phyloP scores from a whole-genome alignment of 2,329 filamentous ascomycete genomes.

The Pezicula neosporulosa region DNA sequence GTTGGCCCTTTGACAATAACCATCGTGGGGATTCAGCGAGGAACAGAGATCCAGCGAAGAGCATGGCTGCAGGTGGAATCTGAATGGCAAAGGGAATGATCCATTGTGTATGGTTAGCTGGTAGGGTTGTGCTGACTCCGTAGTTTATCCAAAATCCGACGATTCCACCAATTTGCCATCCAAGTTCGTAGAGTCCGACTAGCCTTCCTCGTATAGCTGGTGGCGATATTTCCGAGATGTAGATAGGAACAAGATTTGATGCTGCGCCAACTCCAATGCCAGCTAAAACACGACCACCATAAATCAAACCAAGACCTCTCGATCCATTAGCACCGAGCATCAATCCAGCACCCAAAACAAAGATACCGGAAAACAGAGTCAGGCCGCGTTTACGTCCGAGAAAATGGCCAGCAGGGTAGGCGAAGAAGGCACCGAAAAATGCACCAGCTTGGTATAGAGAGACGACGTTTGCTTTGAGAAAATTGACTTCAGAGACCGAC shows the following conservation, averaged over 20 bases:
- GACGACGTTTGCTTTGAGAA: conserved; percentile 72
- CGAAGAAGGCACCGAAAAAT: conserved; percentile 75
- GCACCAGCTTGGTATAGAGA: conserved; percentile 80
- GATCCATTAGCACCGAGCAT: conserved; percentile 64
- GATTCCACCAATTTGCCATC: conserved; percentile 60
- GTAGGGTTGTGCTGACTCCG: conserved; percentile 49
- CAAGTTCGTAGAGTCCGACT: conserved; percentile 64
- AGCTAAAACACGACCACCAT: conserved; percentile 59
- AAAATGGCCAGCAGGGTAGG: conserved; percentile 63
- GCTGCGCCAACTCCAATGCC: conserved; percentile 61
- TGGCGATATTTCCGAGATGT: conserved; percentile 57
- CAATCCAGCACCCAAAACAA: conserved; percentile 67
- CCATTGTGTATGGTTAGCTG: conserved; percentile 52
- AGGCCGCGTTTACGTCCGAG: conserved; percentile 65
- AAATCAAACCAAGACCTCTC: conserved; percentile 61
- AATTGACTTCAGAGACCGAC: conserved; percentile 40
- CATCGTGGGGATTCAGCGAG: conserved; percentile 66
- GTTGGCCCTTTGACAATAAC: conserved; percentile 60
- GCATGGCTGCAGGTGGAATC: conserved; percentile 61
- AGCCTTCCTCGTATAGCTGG: conserved; percentile 62
- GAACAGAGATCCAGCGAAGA: conserved; percentile 54
- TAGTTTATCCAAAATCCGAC: conserved; percentile 63
- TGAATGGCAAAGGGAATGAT: conserved; percentile 60
- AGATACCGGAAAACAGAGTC: conserved; percentile 57
- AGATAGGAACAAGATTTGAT: conserved; percentile 61